Conservation (phyloP, 2,329 filamentous ascomycete species). For the Bimuria novae-zelandiae region DNA sequence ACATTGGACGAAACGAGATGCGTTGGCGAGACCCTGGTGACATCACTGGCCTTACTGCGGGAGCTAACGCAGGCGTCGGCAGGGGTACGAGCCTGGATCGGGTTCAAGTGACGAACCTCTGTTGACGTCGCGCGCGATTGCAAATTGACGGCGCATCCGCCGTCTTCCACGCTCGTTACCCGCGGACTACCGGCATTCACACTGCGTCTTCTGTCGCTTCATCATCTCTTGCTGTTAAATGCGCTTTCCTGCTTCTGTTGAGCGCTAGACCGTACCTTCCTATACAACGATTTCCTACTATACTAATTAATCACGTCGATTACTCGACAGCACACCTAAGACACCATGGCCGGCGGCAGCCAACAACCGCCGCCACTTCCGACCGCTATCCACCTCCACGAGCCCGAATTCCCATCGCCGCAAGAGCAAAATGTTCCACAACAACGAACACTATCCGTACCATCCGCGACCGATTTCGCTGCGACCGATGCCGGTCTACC, state of each 20-base stretch:
- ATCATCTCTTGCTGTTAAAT: not conserved
- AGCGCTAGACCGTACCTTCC: not conserved
- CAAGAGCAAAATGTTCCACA: conserved; percentile 9
- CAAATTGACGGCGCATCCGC: not conserved
- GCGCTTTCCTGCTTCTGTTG: not conserved
- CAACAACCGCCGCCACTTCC: conserved; percentile 20
- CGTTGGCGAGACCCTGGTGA: too few species aligned
- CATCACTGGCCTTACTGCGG: too few species aligned
- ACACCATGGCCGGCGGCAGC: conserved; percentile 25
- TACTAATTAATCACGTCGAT: not conserved
- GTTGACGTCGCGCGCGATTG: not conserved
- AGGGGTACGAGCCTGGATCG: too few species aligned
- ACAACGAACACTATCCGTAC: conserved; percentile 10
- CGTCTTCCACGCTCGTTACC: not conserved
- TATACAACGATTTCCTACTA: not conserved
- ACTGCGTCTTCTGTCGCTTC: not conserved
- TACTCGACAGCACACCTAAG: not conserved
- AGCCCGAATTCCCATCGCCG: conserved; percentile 30
- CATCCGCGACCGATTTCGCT: conserved; percentile 14
- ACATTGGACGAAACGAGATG: too few species aligned
- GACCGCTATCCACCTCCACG: conserved; percentile 26
- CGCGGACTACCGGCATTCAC: too few species aligned
- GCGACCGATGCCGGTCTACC: too few species aligned
- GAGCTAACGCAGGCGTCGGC: too few species aligned
- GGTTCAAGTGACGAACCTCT: conserved; percentile 15